Evolutionary conservation across 1,139 yeast genomes (phyloP), one percentile per base, ranked within the genome.

Genomic region (Protomyces macrosporus): DNA sequence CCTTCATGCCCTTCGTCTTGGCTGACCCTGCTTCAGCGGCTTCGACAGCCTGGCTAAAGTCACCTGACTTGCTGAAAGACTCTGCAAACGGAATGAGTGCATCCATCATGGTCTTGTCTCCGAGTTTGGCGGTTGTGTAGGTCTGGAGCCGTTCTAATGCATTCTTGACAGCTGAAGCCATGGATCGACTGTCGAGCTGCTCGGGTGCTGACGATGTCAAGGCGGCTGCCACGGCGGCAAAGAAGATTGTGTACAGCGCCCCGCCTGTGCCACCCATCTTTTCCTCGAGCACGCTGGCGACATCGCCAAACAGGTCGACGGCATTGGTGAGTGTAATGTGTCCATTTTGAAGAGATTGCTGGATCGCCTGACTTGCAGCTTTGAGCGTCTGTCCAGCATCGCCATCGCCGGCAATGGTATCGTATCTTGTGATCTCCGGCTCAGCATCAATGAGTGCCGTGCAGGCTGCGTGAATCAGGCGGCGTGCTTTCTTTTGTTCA

Each of bases 221-320:
- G 30, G 84, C 82, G 55, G 80, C 78, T 1, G 85, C 84, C 65
- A 87, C 78, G 1, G 90, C 87, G 32, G 88, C 82, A 67, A 91
- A 79, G 75, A 79, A 89, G 65, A 91, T 91, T 3, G 96, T 87
- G 74, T 90, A 91, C 54, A 91, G 76, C 0, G 97, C 98, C 63
- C 98, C 98, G 1, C 96, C 88, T 0, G 98, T 91, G 58, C 98
- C 98, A 61, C 97, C 98, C 98, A 91, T 91, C 40, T 84, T 85
- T 64, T 85, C 86, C 72, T 91, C 97, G 30, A 90, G 90, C 36
- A 87, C 75, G 65, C 87, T 90, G 4, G 97, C 89, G 63, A 85
- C 52, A 33, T 64, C 60, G 14, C 80, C 75, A 58, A 89, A 74
- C 0, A 88, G 81, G 68, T 82, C 82, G 23, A 82, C 81, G 60